These are phyloP conservation scores for Gryganskiella cystojenkinii DNA, from an alignment of 192 early-diverging fungal genomes.

Conservation along the genomic window DNA sequence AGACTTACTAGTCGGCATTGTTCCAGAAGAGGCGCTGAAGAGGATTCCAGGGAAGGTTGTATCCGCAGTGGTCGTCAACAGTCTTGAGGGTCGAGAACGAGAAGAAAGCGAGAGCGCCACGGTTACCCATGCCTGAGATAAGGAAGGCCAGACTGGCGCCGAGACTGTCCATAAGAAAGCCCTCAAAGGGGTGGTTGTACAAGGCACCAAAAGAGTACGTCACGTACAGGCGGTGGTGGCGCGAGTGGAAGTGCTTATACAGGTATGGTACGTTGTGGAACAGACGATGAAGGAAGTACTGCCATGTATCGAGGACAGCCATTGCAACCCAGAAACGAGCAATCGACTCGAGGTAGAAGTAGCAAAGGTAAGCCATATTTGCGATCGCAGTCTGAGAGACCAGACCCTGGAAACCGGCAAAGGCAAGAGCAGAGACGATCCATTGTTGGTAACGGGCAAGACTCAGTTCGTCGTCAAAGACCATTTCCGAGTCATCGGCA, in stretches of 20 bases:
- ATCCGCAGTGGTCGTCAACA: slow-evolving; percentile 88
- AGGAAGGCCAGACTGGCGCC: slow-evolving; percentile 73
- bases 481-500: slow-evolving; percentile 47
- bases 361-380: slow-evolving; percentile 29
- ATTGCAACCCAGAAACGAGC: slow-evolving; percentile 61
- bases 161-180: slow-evolving; percentile 78
- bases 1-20: slow-evolving; percentile 77
- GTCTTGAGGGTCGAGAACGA: slow-evolving; percentile 82
- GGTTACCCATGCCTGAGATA: slow-evolving; percentile 74
- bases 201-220: slow-evolving; percentile 85
- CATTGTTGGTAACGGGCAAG: slow-evolving; percentile 33
- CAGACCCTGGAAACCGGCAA: slow-evolving; percentile 19
- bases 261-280: slow-evolving; percentile 77
- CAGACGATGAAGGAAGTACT: slow-evolving; percentile 81
- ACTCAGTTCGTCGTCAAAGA: slow-evolving; percentile 42
- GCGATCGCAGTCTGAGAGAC: slow-evolving; percentile 22
- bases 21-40: slow-evolving; percentile 76
- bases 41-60: slow-evolving; percentile 80
- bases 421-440: slow-evolving; percentile 12
- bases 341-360: slow-evolving; percentile 42
- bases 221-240: slow-evolving; percentile 80
- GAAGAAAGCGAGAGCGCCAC: slow-evolving; percentile 75
- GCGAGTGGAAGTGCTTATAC: slow-evolving; percentile 80
- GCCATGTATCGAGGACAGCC: slow-evolving; percentile 63
- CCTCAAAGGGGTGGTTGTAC: slow-evolving; percentile 87